Evolutionary conservation across 2,329 filamentous ascomycete species (phyloP).

Genomic region (Colletotrichum godetiae): DNA sequence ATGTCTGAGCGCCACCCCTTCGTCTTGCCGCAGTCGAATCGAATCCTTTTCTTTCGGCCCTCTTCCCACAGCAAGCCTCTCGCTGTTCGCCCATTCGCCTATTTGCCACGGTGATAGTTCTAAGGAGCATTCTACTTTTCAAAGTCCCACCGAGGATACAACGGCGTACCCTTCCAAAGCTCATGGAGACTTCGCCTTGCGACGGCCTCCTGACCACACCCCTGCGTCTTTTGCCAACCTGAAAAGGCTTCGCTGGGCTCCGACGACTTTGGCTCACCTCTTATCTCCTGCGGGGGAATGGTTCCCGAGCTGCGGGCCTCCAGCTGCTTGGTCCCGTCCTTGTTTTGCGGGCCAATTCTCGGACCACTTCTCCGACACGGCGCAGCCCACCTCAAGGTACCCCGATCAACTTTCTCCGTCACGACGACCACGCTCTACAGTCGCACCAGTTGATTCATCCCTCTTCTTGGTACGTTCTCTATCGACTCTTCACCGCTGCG

Average conservation of each 20-base stretch:
- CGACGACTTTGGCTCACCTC: background rate
- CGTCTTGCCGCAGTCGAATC: constrained; percentile 9
- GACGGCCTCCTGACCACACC: background rate
- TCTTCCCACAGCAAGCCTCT: background rate
- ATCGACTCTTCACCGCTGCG: too few species aligned
- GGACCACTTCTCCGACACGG: constrained; percentile 27
- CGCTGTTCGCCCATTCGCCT: background rate
- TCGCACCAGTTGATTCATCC: too few species aligned
- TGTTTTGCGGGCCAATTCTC: constrained; percentile 30
- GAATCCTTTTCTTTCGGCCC: background rate
- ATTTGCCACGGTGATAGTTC: background rate
- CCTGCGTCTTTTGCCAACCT: background rate
- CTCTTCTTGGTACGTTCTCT: too few species aligned
- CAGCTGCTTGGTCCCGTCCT: constrained; percentile 11
- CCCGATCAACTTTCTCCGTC: background rate
- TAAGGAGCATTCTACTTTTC: too few species aligned
- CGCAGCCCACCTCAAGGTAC: background rate
- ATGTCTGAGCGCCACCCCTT: constrained; percentile 1
- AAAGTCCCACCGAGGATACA: constrained; percentile 17
- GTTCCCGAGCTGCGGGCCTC: constrained; percentile 17
- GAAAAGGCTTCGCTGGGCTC: background rate
- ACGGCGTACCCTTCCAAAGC: background rate
- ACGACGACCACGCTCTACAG: background rate
- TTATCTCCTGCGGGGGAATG: constrained; percentile 16
- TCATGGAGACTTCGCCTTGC: background rate